Base-by-base conservation (phyloP, 2,329 filamentous ascomycete species). In the Chalara sp. region DNA sequence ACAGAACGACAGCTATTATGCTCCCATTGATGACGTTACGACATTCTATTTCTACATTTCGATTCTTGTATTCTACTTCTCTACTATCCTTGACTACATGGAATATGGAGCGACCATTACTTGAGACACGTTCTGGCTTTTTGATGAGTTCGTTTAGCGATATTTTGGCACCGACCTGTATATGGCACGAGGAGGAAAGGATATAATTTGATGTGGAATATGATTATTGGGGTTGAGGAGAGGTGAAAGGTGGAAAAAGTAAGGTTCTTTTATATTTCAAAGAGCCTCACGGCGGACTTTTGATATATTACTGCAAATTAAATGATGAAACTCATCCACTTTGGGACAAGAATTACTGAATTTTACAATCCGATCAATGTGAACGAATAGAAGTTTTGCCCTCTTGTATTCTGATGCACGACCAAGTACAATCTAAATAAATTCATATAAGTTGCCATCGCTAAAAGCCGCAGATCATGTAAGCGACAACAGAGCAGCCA, bases 51-150 rank as follows among this genome's bases (percentile, higher is more conserved):
- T 21, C 21, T 21, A 21, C 21, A 21, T 43, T 43, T 28, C 21
- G 6, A 45, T 32, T 45, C 29, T 45, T 43, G 8, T 41, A 44
- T 41, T 54, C 54, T 60, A 51, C 29, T 51, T 53, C 49, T 48
- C 32, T 54, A 59, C 59, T 52, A 54, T 63, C 60, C 44, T 60
- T 63, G 43, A 54, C 50, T 32, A 21, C 3, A 21, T 21, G 21
- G 21, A 21, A 21, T 21, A 21, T 21, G 21, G 21, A 21, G 21
- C 21, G 21, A 21, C 21, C 21, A 21, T 21, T 21, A 21, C 21
- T 21, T 21, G 21, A 21, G 21, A 21, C 21, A 21, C 21, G 21
- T 21, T 21, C 21, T 21, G 21, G 21, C 21, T 21, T 21, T 21
- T 21, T 21, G 21, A 21, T 21, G 21, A 21, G 21, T 21, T 21